phyloP scores from a whole-genome alignment of 2,329 filamentous ascomycete species.

The Pseudogymnoascus sp. region DNA sequence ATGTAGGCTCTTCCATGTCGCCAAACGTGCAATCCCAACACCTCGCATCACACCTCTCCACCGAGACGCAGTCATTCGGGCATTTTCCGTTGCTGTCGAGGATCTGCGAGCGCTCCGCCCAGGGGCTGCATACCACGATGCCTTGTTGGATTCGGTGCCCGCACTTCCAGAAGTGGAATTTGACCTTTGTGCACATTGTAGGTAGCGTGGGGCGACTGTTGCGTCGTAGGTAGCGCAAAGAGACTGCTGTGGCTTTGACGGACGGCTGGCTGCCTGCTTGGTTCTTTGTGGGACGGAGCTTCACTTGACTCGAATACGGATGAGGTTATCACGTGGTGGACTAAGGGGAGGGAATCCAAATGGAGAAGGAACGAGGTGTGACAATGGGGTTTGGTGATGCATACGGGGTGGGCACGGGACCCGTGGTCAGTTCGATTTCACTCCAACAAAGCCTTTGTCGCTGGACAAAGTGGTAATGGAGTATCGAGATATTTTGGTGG shows the following conservation, averaged over 20 bases:
- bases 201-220: not conserved
- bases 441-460: not conserved
- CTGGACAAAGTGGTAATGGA: not conserved
- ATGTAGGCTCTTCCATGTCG: not conserved
- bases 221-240: not conserved
- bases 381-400: not conserved
- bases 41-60: not conserved
- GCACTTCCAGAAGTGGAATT: not conserved
- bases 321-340: not conserved
- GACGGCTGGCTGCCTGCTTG: not conserved
- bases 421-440: not conserved
- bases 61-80: not conserved
- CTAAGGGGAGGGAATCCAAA: not conserved
- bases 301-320: not conserved
- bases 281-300: not conserved
- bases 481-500: not conserved
- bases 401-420: not conserved
- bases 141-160: not conserved
- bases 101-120: conserved; percentile 1
- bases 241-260: not conserved
- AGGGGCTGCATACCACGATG: not conserved
- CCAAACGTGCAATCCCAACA: not conserved
- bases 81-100: not conserved
- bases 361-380: not conserved
- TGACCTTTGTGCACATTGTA: not conserved